A percentile compares a stretch with the other conserved stretches of the same genome.
Evolutionary conservation across 2,329 filamentous ascomycete genomes (phyloP).

Genomic region (Pyrenochaeta sp.): DNA sequence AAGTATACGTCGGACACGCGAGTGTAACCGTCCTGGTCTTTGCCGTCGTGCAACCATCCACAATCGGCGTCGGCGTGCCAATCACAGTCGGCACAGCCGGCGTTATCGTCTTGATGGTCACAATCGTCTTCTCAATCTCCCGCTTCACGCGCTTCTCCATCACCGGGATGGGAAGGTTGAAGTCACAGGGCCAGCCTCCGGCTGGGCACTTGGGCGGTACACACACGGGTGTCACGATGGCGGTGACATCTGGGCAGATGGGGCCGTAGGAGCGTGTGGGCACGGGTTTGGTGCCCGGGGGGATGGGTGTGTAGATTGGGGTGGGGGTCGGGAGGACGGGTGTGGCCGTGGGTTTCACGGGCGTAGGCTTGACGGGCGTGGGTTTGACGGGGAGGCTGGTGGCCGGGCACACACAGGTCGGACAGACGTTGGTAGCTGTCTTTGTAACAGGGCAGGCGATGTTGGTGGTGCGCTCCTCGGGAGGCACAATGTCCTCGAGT

Average conservation of each 20-base stretch:
- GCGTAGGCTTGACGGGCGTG: too few species aligned
- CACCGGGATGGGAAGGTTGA: constrained; percentile 7
- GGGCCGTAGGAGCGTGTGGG: background rate
- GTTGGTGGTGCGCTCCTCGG: too few species aligned
- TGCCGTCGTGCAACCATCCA: constrained; percentile 1
- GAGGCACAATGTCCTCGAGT: too few species aligned
- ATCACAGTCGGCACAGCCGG: too few species aligned
- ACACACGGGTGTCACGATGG: constrained; percentile 19
- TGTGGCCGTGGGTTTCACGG: too few species aligned
- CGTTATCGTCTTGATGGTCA: constrained; percentile 19
- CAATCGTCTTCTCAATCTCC: constrained; percentile 15
- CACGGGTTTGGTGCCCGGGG: constrained; percentile 5
- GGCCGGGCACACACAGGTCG: too few species aligned
- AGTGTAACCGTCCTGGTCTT: constrained; percentile 15
- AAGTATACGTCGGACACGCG: constrained; percentile 32
- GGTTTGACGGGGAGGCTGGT: too few species aligned
- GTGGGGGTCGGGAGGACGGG: background rate
- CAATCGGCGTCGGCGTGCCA: background rate
- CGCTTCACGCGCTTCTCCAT: constrained; percentile 10
- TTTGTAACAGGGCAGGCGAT: too few species aligned
- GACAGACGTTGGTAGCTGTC: too few species aligned
- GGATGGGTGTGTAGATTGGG: constrained; percentile 16
- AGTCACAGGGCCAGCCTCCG: constrained; percentile 18
- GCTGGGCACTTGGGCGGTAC: constrained; percentile 24
- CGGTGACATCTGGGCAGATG: constrained; percentile 15